Conservation (phyloP, 805 yeast genomes). For the Ogataea chonburiensis region DNA sequence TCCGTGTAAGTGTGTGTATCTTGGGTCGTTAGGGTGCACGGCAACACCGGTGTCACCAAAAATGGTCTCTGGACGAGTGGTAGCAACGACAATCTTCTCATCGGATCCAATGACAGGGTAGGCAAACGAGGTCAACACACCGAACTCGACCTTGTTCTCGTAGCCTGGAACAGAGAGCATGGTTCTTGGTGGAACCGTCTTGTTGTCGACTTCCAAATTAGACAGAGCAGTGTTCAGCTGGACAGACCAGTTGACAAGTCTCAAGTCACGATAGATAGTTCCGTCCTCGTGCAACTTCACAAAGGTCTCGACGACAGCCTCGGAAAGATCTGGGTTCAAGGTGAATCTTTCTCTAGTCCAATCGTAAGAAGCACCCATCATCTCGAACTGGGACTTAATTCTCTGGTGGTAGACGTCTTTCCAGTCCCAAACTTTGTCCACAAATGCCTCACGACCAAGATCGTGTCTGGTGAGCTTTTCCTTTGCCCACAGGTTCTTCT, state of each 20-base stretch:
- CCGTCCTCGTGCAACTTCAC: slow-evolving; percentile 93
- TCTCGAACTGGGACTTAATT: slow-evolving; percentile 80
- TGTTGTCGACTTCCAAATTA: slow-evolving; percentile 93
- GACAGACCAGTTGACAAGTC: slow-evolving; percentile 96
- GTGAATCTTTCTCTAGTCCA: slow-evolving; percentile 96
- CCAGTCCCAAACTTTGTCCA: slow-evolving; percentile 96
- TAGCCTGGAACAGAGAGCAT: slow-evolving; percentile 84
- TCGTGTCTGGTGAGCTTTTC: slow-evolving; percentile 92
- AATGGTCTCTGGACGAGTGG: slow-evolving; percentile 98
- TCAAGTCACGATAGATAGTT: slow-evolving; percentile 86
- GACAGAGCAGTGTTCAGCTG: slow-evolving; percentile 93
- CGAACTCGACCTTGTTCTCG: slow-evolving; percentile 88
- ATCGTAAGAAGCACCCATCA: slow-evolving; percentile 94
- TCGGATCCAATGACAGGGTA: slow-evolving; percentile 83
- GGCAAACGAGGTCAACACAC: slow-evolving; percentile 94
- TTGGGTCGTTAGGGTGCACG: slow-evolving; percentile 90
- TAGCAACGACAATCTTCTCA: slow-evolving; percentile 88
- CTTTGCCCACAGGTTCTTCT: slow-evolving; percentile 88
- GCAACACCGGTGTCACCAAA: slow-evolving; percentile 99
- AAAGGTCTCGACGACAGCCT: slow-evolving; percentile 87
- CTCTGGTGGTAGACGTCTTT: slow-evolving; percentile 87
- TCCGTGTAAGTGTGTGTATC: slow-evolving; percentile 95
- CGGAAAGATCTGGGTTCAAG: slow-evolving; percentile 70
- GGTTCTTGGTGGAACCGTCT: slow-evolving; percentile 82
- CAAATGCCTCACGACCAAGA: slow-evolving; percentile 86